Evolutionary conservation across 495 filamentous ascomycete species (phyloP).

Genomic region (Jackrogersella multiformis): DNA sequence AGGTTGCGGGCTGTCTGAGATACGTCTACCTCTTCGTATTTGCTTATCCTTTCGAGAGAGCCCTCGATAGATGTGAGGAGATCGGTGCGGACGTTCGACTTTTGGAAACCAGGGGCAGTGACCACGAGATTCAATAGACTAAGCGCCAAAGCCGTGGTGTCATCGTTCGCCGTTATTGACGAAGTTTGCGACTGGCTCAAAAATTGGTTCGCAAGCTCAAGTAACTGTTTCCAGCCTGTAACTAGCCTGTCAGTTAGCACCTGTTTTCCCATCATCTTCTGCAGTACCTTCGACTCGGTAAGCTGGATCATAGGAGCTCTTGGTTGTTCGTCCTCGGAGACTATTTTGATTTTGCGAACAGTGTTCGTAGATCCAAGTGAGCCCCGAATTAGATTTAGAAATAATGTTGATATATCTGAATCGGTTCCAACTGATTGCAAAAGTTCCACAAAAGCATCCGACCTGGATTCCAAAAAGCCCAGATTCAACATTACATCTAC

Average conservation of each 20-base stretch:
- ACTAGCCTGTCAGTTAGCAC: slow-evolving; percentile 63
- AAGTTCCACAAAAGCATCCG: slow-evolving; percentile 64
- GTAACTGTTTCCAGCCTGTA: slow-evolving; percentile 43
- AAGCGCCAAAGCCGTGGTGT: slow-evolving; percentile 67
- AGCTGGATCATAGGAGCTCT: slow-evolving; percentile 60
- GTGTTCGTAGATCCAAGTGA: slow-evolving; percentile 60
- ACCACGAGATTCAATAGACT: slow-evolving; percentile 74
- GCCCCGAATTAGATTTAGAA: slow-evolving; percentile 68
- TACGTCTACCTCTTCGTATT: slow-evolving; percentile 41
- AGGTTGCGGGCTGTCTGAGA: slow-evolving; percentile 66
- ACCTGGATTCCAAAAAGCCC: slow-evolving; percentile 42
- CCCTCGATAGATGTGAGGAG: slow-evolving; percentile 62
- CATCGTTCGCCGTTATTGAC: slow-evolving; percentile 50
- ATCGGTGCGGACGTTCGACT: slow-evolving; percentile 55
- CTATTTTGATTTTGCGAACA: slow-evolving; percentile 37
- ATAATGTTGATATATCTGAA: slow-evolving; percentile 67
- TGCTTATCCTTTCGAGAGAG: slow-evolving; percentile 57
- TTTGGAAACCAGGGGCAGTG: slow-evolving; percentile 68
- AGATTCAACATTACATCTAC: slow-evolving; percentile 26
- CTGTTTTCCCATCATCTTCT: slow-evolving; percentile 71
- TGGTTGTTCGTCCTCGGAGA: slow-evolving; percentile 46
- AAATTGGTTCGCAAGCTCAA: slow-evolving; percentile 70
- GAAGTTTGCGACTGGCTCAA: slow-evolving; percentile 64
- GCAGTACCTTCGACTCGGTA: slow-evolving; percentile 68
- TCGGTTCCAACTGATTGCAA: slow-evolving; percentile 63